These are phyloP conservation scores for Mallotus repandus DNA, from an alignment of 441 rosid species.

Conservation along the genomic window DNA sequence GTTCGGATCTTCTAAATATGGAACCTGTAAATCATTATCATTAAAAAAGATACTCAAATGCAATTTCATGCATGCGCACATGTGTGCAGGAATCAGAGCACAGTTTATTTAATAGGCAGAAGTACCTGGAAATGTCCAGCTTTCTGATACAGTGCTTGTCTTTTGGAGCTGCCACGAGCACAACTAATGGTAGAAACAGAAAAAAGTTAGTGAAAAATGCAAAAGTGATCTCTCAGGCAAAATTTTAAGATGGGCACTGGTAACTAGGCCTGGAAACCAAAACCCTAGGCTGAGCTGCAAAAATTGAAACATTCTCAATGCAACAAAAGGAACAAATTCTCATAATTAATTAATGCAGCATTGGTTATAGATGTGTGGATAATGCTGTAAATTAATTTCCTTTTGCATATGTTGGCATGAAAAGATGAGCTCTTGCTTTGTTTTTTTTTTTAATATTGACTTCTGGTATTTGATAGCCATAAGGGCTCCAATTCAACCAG, in stretches of 20 bases:
- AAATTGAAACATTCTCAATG: not conserved
- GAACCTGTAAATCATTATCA: conserved; percentile 41
- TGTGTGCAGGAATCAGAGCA: not conserved
- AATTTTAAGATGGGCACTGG: not conserved
- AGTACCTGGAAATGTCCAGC: conserved; percentile 79
- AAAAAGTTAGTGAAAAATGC: conserved; percentile 7
- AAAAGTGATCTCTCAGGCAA: not conserved
- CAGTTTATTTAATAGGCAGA: not conserved
- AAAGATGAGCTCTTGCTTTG: not conserved
- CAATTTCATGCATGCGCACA: too few species aligned
- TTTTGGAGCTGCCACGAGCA: conserved; percentile 90
- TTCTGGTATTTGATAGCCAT: too few species aligned
- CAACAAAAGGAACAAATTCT: not conserved
- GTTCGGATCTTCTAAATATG: conserved; percentile 66
- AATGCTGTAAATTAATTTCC: not conserved
- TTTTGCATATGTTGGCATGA: not conserved
- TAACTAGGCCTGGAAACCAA: too few species aligned
- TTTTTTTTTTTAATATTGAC: too few species aligned
- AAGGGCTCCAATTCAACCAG: too few species aligned
- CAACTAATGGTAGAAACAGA: conserved; percentile 44
- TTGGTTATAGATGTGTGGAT: not conserved
- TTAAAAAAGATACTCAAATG: not conserved
- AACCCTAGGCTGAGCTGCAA: too few species aligned
- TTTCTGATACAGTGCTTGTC: conserved; percentile 56
- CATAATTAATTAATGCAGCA: not conserved